These are phyloP conservation scores for Pestalotiopsis sp. DNA, from an alignment of 2,329 filamentous ascomycete species.

Conservation along the genomic window DNA sequence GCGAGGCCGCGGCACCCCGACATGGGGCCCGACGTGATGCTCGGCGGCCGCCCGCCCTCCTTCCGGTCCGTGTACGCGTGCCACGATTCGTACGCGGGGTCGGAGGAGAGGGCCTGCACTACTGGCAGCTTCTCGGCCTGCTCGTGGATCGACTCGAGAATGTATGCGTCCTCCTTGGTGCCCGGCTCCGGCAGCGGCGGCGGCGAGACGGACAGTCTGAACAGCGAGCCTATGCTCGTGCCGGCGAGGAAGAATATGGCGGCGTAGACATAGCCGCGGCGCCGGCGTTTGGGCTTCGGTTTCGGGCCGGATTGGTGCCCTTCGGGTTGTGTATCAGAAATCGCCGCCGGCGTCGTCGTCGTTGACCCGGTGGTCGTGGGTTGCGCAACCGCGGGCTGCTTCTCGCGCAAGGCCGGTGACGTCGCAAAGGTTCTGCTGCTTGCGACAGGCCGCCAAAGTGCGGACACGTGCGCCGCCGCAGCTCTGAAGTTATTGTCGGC, in stretches of 20 bases:
- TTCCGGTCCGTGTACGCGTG: slow-evolving; percentile 38
- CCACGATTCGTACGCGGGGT: slow-evolving; percentile 42
- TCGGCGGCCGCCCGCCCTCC: slow-evolving; percentile 3
- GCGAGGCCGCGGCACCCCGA: slow-evolving; percentile 42
- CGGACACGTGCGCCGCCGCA: not conserved
- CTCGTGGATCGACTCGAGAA: slow-evolving; percentile 41
- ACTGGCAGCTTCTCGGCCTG: slow-evolving; percentile 47
- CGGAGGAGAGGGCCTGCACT: slow-evolving; percentile 45
- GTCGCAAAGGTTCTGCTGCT: not conserved
- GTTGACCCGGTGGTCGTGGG: not conserved
- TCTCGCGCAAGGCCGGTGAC: not conserved
- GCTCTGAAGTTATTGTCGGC: not conserved
- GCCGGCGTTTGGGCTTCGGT: slow-evolving; percentile 1
- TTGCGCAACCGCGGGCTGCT: not conserved
- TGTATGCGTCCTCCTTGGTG: slow-evolving; percentile 40
- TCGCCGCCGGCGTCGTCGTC: not conserved
- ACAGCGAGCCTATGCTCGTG: slow-evolving; percentile 36
- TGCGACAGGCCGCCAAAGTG: not conserved
- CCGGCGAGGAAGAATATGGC: slow-evolving; percentile 44
- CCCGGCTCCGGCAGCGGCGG: slow-evolving; percentile 40
- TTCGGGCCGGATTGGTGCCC: not conserved
- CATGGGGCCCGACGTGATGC: slow-evolving; percentile 44
- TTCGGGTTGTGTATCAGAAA: not conserved
- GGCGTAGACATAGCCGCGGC: slow-evolving; percentile 5
- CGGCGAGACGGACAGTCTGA: slow-evolving; percentile 43